A percentile compares a stretch with the other conserved stretches of the same genome.
Evolutionary conservation across 2,329 filamentous ascomycete species (phyloP).

Genomic region (Pseudogymnoascus sp.): DNA sequence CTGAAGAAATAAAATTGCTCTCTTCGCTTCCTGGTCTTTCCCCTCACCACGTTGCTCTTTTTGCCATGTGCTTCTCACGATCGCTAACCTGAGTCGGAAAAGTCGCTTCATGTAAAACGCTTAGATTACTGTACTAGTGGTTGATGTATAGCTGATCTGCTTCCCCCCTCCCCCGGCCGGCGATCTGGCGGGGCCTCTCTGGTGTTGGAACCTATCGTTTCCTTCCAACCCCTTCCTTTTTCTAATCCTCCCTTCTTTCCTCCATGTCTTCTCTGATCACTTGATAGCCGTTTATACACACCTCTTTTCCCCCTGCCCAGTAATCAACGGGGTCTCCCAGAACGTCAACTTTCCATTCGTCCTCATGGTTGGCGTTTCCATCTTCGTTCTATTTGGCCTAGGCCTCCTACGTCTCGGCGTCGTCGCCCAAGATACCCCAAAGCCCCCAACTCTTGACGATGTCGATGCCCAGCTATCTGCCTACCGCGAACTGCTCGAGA

Average conservation of each 20-base stretch:
- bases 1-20: not conserved
- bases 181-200: not conserved
- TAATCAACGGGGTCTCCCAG: not conserved
- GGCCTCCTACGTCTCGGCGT: not conserved
- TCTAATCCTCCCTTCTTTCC: not conserved
- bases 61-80: not conserved
- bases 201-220: not conserved
- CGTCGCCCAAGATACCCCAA: not conserved
- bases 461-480: not conserved
- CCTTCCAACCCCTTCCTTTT: not conserved
- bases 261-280: not conserved
- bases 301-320: not conserved
- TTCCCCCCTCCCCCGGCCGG: not conserved
- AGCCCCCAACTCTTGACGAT: not conserved
- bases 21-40: not conserved
- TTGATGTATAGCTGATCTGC: not conserved
- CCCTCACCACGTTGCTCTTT: not conserved
- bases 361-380: slow-evolving; percentile 3
- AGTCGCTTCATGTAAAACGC: not conserved
- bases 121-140: not conserved
- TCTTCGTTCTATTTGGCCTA: not conserved
- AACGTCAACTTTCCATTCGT: not conserved
- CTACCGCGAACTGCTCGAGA: not conserved
- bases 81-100: not conserved
- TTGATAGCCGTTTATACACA: not conserved